Conservation (phyloP, 495 filamentous ascomycete species). For the Elasticomyces elasticus region DNA sequence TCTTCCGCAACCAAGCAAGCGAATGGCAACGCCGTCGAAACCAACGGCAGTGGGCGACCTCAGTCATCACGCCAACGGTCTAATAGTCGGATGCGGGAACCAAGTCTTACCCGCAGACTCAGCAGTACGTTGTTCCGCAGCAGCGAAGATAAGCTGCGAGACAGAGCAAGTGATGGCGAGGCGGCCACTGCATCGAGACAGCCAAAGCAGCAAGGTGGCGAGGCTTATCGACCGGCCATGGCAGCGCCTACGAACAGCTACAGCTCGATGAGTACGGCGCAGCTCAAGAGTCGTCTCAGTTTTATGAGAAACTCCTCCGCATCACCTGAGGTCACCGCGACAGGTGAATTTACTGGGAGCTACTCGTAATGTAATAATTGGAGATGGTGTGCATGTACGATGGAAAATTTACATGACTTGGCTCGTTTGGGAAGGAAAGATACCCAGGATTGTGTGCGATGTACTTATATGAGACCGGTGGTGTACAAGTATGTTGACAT, state of each 20-base stretch:
- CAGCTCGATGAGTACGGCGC: constrained; percentile 26
- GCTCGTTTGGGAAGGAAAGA: not conserved
- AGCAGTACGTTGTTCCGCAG: constrained; percentile 18
- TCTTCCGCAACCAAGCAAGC: constrained; percentile 6
- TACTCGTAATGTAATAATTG: not conserved
- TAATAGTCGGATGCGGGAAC: constrained; percentile 12
- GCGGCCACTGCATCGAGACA: not conserved
- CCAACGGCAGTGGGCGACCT: not conserved
- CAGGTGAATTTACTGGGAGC: not conserved
- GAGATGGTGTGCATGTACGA: not conserved
- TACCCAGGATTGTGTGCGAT: not conserved
- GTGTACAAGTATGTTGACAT: not conserved
- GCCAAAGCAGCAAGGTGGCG: not conserved
- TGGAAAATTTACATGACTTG: not conserved
- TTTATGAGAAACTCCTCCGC: constrained; percentile 35
- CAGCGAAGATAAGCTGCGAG: constrained; percentile 7
- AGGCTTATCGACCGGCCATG: constrained; percentile 21
- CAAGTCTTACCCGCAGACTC: constrained; percentile 16
- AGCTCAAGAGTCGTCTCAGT: constrained; percentile 62
- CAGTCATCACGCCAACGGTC: constrained; percentile 7
- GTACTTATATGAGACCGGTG: too few relatives aligned
- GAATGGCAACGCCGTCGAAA: constrained; percentile 2
- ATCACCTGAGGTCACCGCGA: not conserved
- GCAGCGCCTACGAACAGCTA: constrained; percentile 27
- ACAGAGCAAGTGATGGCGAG: not conserved